Percentiles rank a stretch among this genome's conserved stretches.
phyloP scores from a whole-genome alignment of 495 filamentous ascomycete genomes.

The Aspergillus ellipticus region DNA sequence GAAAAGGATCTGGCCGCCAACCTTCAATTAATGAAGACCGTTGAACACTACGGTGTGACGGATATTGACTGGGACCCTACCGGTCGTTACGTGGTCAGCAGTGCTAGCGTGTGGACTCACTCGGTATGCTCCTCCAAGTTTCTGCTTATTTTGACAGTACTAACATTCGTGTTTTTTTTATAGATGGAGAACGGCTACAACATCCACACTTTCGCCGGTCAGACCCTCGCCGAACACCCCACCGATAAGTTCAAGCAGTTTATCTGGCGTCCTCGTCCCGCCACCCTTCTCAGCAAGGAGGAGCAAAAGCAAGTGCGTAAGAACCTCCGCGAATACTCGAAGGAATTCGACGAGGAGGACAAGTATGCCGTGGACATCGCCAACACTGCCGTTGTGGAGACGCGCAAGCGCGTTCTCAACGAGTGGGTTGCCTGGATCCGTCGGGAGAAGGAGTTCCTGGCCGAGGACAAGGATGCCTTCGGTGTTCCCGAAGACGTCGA shows the following conservation, averaged over 20 bases:
- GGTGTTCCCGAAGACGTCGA: conserved; percentile 63
- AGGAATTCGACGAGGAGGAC: conserved; percentile 93
- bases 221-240: conserved; percentile 82
- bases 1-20: conserved; percentile 95
- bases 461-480: conserved; percentile 63
- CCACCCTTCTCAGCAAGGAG: conserved; percentile 83
- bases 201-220: conserved; percentile 92
- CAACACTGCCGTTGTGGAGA: conserved; percentile 89
- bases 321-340: conserved; percentile 94
- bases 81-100: conserved; percentile 87
- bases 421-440: conserved; percentile 90
- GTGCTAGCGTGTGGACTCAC: conserved; percentile 93
- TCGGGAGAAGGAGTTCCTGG: conserved; percentile 66
- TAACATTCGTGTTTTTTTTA: background rate
- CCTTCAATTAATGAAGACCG: conserved; percentile 84
- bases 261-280: conserved; percentile 86
- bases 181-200: conserved; percentile 99
- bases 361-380: conserved; percentile 85
- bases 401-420: conserved; percentile 72
- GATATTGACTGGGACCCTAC: conserved; percentile 98
- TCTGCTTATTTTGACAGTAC: background rate
- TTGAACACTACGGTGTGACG: conserved; percentile 95
- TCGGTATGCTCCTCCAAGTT: conserved; percentile 54
- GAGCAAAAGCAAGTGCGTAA: conserved; percentile 97
- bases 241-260: conserved; percentile 98